Conservation (phyloP, 768 basidiomycete genomes). For the Serendipita vermifera region DNA sequence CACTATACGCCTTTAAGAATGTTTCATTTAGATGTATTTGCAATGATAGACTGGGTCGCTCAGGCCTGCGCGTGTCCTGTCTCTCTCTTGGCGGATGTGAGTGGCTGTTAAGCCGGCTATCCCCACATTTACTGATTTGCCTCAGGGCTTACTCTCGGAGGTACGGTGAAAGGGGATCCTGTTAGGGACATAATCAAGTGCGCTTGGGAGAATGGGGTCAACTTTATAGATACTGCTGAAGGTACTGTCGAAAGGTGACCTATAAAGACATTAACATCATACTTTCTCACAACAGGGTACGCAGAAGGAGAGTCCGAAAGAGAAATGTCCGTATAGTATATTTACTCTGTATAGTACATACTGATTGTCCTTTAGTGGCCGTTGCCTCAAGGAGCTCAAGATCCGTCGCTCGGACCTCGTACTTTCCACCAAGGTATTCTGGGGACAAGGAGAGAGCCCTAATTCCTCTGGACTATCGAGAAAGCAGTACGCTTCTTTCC, state of each 20-base stretch:
- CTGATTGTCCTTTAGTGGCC: slow-evolving; percentile 32
- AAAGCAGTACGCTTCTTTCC: slow-evolving; percentile 20
- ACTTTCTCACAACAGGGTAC: slow-evolving; percentile 26
- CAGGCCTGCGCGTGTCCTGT: slow-evolving; percentile 50
- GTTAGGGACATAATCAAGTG: slow-evolving; percentile 74
- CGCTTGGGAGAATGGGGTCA: slow-evolving; percentile 64
- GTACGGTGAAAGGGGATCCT: slow-evolving; percentile 51
- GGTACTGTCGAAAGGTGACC: not conserved
- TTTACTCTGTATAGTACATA: not conserved
- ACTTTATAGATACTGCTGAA: slow-evolving; percentile 23
- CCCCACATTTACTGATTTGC: not conserved
- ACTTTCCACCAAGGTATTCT: slow-evolving; percentile 73
- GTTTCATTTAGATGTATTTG: not conserved
- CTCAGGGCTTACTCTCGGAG: slow-evolving; percentile 45
- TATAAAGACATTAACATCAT: too few relatives aligned
- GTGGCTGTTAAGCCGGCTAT: not conserved
- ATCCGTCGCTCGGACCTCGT: slow-evolving; percentile 54
- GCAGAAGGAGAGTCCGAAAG: slow-evolving; percentile 52
- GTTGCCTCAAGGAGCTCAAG: slow-evolving; percentile 63
- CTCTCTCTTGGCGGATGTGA: slow-evolving; percentile 52
- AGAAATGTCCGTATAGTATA: slow-evolving; percentile 41
- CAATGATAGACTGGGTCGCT: slow-evolving; percentile 38
- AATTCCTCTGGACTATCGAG: slow-evolving; percentile 24
- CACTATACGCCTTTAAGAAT: not conserved
- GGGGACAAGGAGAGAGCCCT: slow-evolving; percentile 36